phyloP scores from a whole-genome alignment of 805 yeast genomes.

The Candida loeiensis region DNA sequence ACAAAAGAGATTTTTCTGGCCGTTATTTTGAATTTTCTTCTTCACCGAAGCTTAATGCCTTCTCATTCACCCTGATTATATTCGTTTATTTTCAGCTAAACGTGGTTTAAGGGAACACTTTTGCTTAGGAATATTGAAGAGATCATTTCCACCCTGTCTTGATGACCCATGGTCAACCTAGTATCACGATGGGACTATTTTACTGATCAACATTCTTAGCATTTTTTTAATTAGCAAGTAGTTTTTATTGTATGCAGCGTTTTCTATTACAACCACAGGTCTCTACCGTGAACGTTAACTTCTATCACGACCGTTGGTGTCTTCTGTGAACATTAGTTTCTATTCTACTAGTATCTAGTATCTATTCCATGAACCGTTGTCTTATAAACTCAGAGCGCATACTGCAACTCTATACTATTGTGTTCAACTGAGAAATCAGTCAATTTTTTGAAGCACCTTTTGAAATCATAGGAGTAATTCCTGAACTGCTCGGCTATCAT shows the following conservation, averaged over 20 bases:
- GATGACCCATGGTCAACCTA: constrained; percentile 10
- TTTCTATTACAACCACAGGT: no score
- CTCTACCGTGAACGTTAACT: neutral
- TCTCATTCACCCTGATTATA: constrained; percentile 45
- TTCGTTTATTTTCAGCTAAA: constrained; percentile 48
- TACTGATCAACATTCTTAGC: constrained; percentile 32
- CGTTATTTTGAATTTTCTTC: neutral
- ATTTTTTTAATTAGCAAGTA: no score
- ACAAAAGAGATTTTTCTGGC: constrained; percentile 3
- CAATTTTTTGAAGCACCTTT: neutral
- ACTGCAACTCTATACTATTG: neutral
- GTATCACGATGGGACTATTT: constrained; percentile 27
- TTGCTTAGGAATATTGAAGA: constrained; percentile 40
- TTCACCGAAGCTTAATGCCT: constrained; percentile 44
- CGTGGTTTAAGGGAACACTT: constrained; percentile 45
- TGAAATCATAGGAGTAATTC: constrained; percentile 6
- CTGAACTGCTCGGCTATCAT: constrained; percentile 1
- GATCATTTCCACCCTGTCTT: constrained; percentile 48
- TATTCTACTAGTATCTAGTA: neutral
- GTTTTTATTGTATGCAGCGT: no score
- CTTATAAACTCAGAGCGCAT: neutral
- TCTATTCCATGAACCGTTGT: neutral
- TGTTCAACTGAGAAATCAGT: neutral
- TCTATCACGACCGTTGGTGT: no score
- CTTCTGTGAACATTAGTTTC: no score